Base-by-base conservation (phyloP, 1,284 basidiomycete genomes). In the Pseudozyma flocculosa region DNA sequence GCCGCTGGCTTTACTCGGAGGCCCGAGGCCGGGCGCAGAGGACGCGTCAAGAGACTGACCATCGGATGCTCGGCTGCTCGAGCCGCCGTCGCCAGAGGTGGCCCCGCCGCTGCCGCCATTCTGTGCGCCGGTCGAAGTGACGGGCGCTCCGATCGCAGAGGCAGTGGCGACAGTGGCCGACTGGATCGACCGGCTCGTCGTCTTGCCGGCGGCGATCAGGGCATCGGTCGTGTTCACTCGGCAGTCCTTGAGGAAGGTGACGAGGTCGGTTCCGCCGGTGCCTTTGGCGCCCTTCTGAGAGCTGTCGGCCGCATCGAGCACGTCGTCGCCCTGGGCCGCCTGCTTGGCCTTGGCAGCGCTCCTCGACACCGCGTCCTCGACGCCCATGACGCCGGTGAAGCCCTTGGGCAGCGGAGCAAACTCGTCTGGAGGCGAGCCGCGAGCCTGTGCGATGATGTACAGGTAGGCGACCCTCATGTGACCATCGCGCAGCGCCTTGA, bases 401-500 rank as follows among this genome's bases (percentile, higher is more conserved):
- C 50, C 52, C 30, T 62, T 62, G 14, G 54, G 53, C 17, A 73
- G 53, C 17, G 53, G 57, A 4, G 70, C 59, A 29, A 63, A 70
- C 37, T 68, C 68, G 14, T 57, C 43, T 3, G 70, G 66, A 9
- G 72, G 68, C 8, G 61, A 49, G 2, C 50, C 46, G 34, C 69
- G 59, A n/a, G 71, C 63, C 43, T 73, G 73, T 11, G 61, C 54
- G 21, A 76, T 61, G 48, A 74, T 92, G 78, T 93, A 94, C 45
- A 89, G 72, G 24, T 88, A 84, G 21, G 88, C 91, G 52, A 95
- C 88, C 48, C 86, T 84, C 80, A 96, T 88, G 79, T 95, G 93
- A 42, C 86, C 86, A 71, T 94, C 89, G 44, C 92, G 83, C 75
- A 96, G 88, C 44, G 82, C 80, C 79, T 90, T 90, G 50, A 96